Percentiles rank a stretch among this genome's conserved stretches.
Evolutionary conservation across 2,329 filamentous ascomycete genomes (phyloP).

Genomic region (Trichocomaceae sp.): DNA sequence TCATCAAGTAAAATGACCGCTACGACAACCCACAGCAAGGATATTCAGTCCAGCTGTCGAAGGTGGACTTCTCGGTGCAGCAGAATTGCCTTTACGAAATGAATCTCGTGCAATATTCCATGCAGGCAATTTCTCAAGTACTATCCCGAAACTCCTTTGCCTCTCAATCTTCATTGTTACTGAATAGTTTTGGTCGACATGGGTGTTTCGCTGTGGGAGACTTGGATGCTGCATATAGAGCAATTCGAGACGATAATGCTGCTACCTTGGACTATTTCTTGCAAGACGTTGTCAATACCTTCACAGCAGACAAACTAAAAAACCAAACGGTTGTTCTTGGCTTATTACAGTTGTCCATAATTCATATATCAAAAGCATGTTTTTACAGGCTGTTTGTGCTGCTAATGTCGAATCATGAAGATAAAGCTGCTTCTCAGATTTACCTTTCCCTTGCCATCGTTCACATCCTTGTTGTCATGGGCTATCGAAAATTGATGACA

Average conservation of each 20-base stretch:
- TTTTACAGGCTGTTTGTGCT: not conserved
- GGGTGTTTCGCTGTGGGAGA: not conserved
- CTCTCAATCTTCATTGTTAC: not conserved
- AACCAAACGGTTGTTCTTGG: not conserved
- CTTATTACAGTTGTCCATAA: not conserved
- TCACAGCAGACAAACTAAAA: not conserved
- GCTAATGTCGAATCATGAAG: not conserved
- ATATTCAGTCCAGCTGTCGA: not conserved
- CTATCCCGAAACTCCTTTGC: not conserved
- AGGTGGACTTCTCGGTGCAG: not conserved
- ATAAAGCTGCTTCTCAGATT: not conserved
- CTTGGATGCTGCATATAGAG: not conserved
- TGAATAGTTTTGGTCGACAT: not conserved
- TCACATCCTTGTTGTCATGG: not conserved
- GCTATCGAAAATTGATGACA: not conserved
- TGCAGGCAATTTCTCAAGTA: not conserved
- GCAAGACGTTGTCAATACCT: not conserved
- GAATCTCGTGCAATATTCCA: not conserved
- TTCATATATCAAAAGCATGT: not conserved
- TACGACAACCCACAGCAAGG: not conserved
- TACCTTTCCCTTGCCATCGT: not conserved
- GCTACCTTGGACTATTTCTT: not conserved
- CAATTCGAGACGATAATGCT: not conserved
- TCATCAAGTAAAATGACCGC: not conserved
- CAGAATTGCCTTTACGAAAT: not conserved